Conservation (phyloP, 495 filamentous ascomycete genomes). For the Aspergillus conjunctus region DNA sequence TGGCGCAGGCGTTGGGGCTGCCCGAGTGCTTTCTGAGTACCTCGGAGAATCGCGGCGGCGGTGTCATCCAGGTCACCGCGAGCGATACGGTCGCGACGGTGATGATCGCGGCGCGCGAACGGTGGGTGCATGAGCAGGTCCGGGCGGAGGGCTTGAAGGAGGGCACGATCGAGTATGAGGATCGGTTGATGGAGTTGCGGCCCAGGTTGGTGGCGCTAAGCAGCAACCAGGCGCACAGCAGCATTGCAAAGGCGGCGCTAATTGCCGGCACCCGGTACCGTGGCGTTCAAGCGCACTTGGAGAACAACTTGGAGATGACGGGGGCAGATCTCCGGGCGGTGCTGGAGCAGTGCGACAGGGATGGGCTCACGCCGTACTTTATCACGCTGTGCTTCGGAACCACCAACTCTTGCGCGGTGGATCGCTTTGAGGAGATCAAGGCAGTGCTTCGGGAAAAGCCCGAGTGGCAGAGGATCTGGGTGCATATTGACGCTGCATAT, state of each 20-base stretch:
- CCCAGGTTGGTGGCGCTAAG: conserved; percentile 78
- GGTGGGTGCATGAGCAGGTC: conserved; percentile 61
- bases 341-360: conserved; percentile 61
- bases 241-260: conserved; percentile 82
- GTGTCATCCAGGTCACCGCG: conserved; percentile 93
- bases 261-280: conserved; percentile 82
- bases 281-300: conserved; percentile 59
- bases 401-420: conserved; percentile 84
- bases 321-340: conserved; percentile 58
- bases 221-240: conserved; percentile 77
- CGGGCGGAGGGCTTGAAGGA: conserved; percentile 53
- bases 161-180: conserved; percentile 46
- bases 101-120: conserved; percentile 87
- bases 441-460: conserved; percentile 62
- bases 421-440: conserved; percentile 74
- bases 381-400: conserved; percentile 85
- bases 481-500: conserved; percentile 96
- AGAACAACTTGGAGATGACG: conserved; percentile 72
- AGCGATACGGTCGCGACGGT: conserved; percentile 85
- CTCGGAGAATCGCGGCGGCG: conserved; percentile 72
- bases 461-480: conserved; percentile 68
- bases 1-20: conserved; percentile 71
- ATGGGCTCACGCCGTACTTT: conserved; percentile 81
- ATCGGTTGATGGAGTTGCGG: conserved; percentile 65
- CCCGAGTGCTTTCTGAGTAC: conserved; percentile 77